phyloP scores from a whole-genome alignment of 352 stramenopile genomes.

The Phytophthora kernoviae region DNA sequence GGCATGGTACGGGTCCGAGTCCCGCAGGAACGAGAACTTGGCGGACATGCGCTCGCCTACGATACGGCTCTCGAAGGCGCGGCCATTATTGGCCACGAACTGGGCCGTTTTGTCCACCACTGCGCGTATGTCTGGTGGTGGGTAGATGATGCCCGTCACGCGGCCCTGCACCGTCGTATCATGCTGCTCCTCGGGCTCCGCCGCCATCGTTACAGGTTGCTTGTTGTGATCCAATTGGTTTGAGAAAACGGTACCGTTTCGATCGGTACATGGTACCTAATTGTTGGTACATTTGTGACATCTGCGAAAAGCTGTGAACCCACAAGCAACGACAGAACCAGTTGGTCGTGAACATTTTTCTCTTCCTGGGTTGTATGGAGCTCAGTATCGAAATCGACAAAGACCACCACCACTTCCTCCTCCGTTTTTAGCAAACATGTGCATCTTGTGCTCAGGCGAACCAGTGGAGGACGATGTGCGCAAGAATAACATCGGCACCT shows the following conservation, averaged over 20 bases:
- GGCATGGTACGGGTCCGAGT: constrained; percentile 95
- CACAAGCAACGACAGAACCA: background rate
- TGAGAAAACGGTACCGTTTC: too few relatives aligned
- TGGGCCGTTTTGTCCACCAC: constrained; percentile 98
- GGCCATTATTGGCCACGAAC: constrained; percentile 98
- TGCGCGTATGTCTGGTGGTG: constrained; percentile 96
- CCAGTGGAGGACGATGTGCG: constrained; percentile 72
- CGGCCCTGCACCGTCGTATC: constrained; percentile 65
- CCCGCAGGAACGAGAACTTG: constrained; percentile 98
- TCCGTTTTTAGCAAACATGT: constrained; percentile 37
- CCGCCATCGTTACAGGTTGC: constrained; percentile 13
- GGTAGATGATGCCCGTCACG: constrained; percentile 95
- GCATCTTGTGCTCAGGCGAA: constrained; percentile 69
- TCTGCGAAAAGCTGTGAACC: background rate
- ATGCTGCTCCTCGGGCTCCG: constrained; percentile 22
- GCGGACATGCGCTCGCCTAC: constrained; percentile 94
- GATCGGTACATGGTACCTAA: too few relatives aligned
- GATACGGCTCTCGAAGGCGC: constrained; percentile 98
- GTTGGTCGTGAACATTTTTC: background rate
- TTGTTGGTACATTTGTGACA: too few relatives aligned
- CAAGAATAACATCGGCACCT: constrained; percentile 71
- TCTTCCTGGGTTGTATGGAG: background rate
- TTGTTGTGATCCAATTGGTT: background rate
- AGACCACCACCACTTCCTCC: background rate
- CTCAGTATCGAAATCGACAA: constrained; percentile 12